Conservation (phyloP, 352 stramenopile genomes). For the Globisporangium orthogonon region DNA sequence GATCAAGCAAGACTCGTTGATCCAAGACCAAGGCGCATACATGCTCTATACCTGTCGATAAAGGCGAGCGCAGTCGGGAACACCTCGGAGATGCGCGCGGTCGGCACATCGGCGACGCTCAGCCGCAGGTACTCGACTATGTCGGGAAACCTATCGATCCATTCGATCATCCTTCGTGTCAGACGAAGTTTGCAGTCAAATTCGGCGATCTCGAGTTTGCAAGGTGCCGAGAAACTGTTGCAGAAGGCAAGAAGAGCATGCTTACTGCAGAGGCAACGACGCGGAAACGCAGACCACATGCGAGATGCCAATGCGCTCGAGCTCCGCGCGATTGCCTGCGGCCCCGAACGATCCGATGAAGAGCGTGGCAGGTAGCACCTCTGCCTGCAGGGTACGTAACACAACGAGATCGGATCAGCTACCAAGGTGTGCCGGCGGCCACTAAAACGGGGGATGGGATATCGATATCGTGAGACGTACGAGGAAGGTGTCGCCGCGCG, state of each 20-base stretch:
- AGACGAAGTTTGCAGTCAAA: neutral
- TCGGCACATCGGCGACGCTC: conserved; percentile 35
- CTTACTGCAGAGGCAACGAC: conserved; percentile 33
- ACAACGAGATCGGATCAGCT: neutral
- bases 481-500: conserved; percentile 21
- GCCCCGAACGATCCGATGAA: conserved; percentile 70
- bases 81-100: conserved; percentile 27
- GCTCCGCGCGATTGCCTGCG: conserved; percentile 36
- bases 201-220: neutral
- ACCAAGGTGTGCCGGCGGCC: no score
- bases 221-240: no score
- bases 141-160: conserved; percentile 28
- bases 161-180: neutral
- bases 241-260: neutral
- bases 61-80: conserved; percentile 50
- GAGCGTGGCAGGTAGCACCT: conserved; percentile 28
- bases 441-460: neutral
- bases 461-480: conserved; percentile 19
- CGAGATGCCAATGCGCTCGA: conserved; percentile 35
- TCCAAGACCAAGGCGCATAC: neutral
- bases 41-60: conserved; percentile 36
- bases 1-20: neutral
- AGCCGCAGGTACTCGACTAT: conserved; percentile 52
- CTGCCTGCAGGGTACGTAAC: conserved; percentile 5
- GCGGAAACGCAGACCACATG: conserved; percentile 56